Evolutionary conservation across 352 stramenopile species (phyloP).

Genomic region (Pythium folliculosum): DNA sequence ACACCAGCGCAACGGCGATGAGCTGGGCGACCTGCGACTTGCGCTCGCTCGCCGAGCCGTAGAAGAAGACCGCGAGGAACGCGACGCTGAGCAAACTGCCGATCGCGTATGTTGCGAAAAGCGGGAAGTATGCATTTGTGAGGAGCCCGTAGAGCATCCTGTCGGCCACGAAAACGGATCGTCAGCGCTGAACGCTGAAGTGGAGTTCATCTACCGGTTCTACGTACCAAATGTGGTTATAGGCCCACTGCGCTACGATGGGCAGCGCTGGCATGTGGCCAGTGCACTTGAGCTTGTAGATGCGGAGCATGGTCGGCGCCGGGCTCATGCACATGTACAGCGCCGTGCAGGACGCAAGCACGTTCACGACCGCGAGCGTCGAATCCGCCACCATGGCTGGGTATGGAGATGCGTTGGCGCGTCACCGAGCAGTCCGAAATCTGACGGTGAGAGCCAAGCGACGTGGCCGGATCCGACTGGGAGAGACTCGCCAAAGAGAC

Average conservation of each 20-base stretch:
- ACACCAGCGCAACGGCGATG: constrained; percentile 31
- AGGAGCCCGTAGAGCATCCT: constrained; percentile 55
- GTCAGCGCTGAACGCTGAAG: neutral
- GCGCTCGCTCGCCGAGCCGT: constrained; percentile 32
- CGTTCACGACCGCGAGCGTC: constrained; percentile 33
- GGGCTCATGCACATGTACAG: constrained; percentile 54
- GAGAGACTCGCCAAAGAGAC: neutral
- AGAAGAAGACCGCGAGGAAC: constrained; percentile 55
- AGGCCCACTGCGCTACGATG: constrained; percentile 42
- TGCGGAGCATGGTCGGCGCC: constrained; percentile 32
- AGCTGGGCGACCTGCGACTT: constrained; percentile 31
- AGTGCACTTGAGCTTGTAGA: constrained; percentile 33
- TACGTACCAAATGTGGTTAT: constrained; percentile 50
- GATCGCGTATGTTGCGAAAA: constrained; percentile 45
- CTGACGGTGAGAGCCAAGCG: neutral
- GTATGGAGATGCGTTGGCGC: neutral
- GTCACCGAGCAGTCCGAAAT: neutral
- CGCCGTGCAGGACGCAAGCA: constrained; percentile 39
- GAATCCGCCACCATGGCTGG: constrained; percentile 19
- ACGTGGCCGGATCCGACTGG: neutral
- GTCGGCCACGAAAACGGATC: neutral
- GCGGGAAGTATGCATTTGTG: constrained; percentile 51
- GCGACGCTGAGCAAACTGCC: constrained; percentile 36
- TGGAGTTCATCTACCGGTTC: too few relatives aligned
- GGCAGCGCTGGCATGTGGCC: constrained; percentile 45